Conservation (phyloP, 371 early-diverging fungal genomes). For the Rhizopus sp. region DNA sequence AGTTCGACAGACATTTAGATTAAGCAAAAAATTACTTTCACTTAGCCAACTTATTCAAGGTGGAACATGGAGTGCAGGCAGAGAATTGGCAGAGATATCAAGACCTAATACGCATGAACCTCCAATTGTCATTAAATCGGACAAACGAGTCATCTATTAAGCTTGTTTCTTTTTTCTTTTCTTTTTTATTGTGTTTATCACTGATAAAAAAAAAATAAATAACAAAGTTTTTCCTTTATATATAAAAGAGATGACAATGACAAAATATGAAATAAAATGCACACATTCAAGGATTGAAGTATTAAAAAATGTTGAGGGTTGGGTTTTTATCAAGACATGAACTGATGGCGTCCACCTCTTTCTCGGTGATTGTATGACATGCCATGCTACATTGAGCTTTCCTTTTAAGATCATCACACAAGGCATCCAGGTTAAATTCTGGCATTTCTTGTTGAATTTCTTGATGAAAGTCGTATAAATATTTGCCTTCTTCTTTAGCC, state of each 20-base stretch:
- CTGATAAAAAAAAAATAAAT: background rate
- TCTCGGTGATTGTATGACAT: background rate
- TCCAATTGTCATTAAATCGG: conserved; percentile 76
- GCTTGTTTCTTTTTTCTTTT: background rate
- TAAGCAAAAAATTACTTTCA: conserved; percentile 63
- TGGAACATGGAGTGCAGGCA: conserved; percentile 88
- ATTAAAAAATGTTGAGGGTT: background rate
- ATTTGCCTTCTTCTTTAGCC: conserved; percentile 26
- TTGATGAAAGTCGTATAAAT: conserved; percentile 26
- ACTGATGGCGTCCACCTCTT: background rate
- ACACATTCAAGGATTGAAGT: background rate
- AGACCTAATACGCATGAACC: conserved; percentile 86
- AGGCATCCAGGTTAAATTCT: conserved; percentile 34
- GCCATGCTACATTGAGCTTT: conserved; percentile 20
- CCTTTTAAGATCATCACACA: conserved; percentile 23
- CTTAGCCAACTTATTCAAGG: conserved; percentile 89
- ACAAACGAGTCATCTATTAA: conserved; percentile 28
- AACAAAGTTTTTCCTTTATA: background rate
- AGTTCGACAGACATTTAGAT: conserved; percentile 64
- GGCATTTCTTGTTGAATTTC: conserved; percentile 23
- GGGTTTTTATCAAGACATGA: background rate
- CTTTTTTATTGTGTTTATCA: background rate
- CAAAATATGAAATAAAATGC: background rate
- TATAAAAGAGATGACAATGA: conserved; percentile 5
- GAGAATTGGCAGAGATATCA: conserved; percentile 81